Conservation (phyloP, 441 rosid species). For the Adansonia grandidieri region DNA sequence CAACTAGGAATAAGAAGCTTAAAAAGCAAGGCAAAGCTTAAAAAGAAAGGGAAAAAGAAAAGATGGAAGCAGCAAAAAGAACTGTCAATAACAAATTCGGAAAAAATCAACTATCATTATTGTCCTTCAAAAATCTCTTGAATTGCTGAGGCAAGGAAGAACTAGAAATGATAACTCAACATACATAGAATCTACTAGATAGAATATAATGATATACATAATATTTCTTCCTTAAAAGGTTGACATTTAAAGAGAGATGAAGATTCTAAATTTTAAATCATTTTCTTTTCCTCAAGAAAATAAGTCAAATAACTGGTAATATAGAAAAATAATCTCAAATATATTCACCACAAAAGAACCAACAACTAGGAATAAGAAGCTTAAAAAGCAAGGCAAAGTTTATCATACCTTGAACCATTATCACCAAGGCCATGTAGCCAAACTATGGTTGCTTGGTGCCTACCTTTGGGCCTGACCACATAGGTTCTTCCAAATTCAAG, state of each 20-base stretch:
- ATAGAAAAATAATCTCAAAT: conserved; percentile 13
- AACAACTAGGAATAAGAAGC: not conserved
- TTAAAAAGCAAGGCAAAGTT: conserved; percentile 12
- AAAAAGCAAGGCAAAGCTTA: conserved; percentile 12
- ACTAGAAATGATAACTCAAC: conserved; percentile 7
- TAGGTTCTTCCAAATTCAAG: conserved; percentile 87
- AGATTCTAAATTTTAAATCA: not conserved
- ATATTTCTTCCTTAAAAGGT: not conserved
- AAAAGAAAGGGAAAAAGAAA: not conserved
- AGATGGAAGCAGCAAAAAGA: not conserved
- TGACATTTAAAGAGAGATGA: not conserved
- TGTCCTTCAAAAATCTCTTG: conserved; percentile 2
- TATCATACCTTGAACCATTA: conserved; percentile 79
- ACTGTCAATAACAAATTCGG: not conserved
- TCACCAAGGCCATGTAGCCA: conserved; percentile 99
- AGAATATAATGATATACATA: not conserved
- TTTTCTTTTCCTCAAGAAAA: not conserved
- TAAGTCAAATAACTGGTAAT: not conserved
- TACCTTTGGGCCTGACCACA: conserved; percentile 93
- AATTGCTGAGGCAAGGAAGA: not conserved
- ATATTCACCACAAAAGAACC: not conserved
- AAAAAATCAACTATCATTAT: not conserved
- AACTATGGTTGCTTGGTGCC: conserved; percentile 93
- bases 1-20: not conserved
- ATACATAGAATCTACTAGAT: not conserved